Percentiles rank a stretch among this genome's conserved stretches.
Evolutionary conservation across 495 filamentous ascomycete species (phyloP).

Genomic region (Geopyxis carbonaria): DNA sequence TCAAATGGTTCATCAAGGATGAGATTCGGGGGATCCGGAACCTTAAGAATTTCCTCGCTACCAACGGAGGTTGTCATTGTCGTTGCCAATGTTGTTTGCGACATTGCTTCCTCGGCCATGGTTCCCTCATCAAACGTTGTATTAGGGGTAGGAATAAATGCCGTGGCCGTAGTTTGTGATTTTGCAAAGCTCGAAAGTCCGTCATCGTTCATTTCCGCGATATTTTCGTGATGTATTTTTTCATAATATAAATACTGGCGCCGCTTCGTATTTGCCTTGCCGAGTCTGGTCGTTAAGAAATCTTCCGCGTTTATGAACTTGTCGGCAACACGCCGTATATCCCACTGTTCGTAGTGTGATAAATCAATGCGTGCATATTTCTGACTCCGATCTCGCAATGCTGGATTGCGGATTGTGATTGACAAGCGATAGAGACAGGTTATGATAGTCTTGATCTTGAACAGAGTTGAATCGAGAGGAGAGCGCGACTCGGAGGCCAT

Average conservation of each 20-base stretch:
- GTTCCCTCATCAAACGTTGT: no score
- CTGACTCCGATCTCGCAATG: constrained; percentile 20
- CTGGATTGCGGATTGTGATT: constrained; percentile 17
- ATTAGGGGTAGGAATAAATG: no score
- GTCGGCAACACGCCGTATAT: constrained; percentile 19
- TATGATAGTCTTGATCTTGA: constrained; percentile 10
- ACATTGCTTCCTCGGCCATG: no score
- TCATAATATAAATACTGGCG: constrained; percentile 17
- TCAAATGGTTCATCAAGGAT: constrained; percentile 16
- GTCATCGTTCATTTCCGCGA: no score
- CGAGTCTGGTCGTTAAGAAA: constrained; percentile 23
- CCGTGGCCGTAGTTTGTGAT: no score
- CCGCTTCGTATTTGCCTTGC: constrained; percentile 25
- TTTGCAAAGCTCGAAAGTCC: no score
- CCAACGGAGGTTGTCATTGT: no score
- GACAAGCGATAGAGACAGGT: constrained; percentile 17
- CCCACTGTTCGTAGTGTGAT: constrained; percentile 24
- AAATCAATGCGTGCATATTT: constrained; percentile 23
- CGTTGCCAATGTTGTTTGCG: no score
- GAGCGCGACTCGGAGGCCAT: no score
- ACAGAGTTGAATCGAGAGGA: constrained; percentile 5
- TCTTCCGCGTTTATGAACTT: constrained; percentile 1
- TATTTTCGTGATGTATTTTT: constrained; percentile 12
- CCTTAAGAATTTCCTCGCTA: not conserved
- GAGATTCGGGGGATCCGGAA: constrained; percentile 6